A percentile compares a stretch with the other conserved stretches of the same genome.
phyloP scores from a whole-genome alignment of 2,329 filamentous ascomycete species.

The Aureobasidium mangrovei region DNA sequence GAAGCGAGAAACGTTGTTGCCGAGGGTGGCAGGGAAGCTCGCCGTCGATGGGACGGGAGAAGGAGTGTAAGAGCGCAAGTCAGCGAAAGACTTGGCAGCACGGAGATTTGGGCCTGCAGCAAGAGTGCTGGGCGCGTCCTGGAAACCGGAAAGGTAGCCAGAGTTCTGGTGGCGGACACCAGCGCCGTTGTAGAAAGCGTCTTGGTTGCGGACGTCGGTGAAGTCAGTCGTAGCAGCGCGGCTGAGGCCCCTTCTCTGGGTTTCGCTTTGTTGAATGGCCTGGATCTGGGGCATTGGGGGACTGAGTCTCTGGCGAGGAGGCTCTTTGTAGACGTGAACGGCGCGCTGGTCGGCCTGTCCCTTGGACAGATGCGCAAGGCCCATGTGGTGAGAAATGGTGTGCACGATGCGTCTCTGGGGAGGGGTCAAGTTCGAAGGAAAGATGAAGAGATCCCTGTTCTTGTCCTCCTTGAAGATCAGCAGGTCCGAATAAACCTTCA shows the following conservation, averaged over 20 bases:
- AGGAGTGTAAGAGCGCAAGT: constrained; percentile 87
- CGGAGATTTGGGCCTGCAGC: constrained; percentile 72
- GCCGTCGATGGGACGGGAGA: constrained; percentile 85
- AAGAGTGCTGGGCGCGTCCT: constrained; percentile 59
- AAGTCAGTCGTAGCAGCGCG: constrained; percentile 97
- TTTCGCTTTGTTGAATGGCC: constrained; percentile 58
- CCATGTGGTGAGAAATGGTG: constrained; percentile 91
- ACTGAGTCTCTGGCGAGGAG: constrained; percentile 49
- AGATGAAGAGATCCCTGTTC: constrained; percentile 70
- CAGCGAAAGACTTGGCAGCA: constrained; percentile 92
- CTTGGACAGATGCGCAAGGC: constrained; percentile 80
- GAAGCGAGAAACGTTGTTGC: constrained; percentile 53
- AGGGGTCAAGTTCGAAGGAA: constrained; percentile 70
- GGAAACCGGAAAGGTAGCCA: constrained; percentile 66
- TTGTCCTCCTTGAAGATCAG: constrained; percentile 79
- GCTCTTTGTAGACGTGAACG: constrained; percentile 75
- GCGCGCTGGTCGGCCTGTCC: constrained; percentile 81
- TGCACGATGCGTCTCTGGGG: constrained; percentile 84
- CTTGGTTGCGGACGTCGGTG: constrained; percentile 67
- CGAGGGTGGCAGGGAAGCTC: constrained; percentile 67
- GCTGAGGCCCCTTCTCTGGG: constrained; percentile 75
- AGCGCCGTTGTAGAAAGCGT: constrained; percentile 58
- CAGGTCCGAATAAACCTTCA: constrained; percentile 84
- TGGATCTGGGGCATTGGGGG: constrained; percentile 55
- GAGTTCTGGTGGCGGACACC: constrained; percentile 72